These are phyloP conservation scores for Colletotrichum sp. DNA, from an alignment of 2,329 filamentous ascomycete genomes.

Conservation along the genomic window DNA sequence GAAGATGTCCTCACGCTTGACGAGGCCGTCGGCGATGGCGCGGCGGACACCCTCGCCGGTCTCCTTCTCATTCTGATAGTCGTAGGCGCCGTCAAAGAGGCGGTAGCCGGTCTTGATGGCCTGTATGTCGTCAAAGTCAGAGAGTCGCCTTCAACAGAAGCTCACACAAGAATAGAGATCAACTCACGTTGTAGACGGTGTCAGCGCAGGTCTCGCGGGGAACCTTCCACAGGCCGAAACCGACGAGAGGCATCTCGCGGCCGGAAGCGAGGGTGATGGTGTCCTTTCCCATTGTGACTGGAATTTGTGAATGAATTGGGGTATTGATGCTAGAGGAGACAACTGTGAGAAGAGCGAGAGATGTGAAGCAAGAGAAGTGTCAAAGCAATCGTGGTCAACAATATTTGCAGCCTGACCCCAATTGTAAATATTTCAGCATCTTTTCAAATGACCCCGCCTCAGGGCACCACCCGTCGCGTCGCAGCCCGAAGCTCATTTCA, in stretches of 20 bases:
- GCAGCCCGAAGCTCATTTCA: neutral
- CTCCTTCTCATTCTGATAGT: constrained; percentile 70
- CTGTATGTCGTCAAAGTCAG: constrained; percentile 8
- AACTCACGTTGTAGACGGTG: constrained; percentile 65
- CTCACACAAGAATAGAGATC: too few relatives aligned
- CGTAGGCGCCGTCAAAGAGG: constrained; percentile 57
- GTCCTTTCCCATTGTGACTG: constrained; percentile 28
- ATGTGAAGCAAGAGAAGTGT: neutral
- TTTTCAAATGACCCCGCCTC: neutral
- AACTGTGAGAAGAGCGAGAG: neutral
- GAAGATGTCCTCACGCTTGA: constrained; percentile 80
- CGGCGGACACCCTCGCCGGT: constrained; percentile 68
- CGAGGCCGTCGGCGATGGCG: constrained; percentile 60
- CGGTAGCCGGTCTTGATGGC: constrained; percentile 60
- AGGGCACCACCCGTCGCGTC: neutral
- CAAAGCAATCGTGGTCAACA: neutral
- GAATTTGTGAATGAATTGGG: neutral
- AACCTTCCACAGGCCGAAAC: constrained; percentile 75
- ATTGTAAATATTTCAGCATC: neutral
- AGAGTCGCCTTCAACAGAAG: fast-evolving
- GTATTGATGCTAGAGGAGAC: neutral
- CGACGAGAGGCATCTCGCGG: constrained; percentile 62
- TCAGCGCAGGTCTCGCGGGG: constrained; percentile 48
- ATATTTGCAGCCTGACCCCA: neutral
- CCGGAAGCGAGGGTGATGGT: constrained; percentile 52